These are phyloP conservation scores for Ophiosphaerella korrae DNA, from an alignment of 2,329 filamentous ascomycete genomes.

Conservation along the genomic window DNA sequence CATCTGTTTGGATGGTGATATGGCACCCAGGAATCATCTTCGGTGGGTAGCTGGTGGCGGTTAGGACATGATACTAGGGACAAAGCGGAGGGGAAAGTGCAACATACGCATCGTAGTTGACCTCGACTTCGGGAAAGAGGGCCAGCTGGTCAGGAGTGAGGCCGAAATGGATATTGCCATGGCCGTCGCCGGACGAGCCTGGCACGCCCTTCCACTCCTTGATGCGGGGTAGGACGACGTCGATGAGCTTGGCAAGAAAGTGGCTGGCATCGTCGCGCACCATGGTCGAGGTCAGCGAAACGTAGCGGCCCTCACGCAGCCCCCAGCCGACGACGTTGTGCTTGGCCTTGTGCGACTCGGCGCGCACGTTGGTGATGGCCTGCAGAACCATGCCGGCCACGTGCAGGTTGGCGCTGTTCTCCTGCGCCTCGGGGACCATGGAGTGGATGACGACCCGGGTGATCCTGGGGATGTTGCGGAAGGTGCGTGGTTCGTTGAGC, in stretches of 20 bases:
- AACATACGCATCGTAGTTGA: constrained; percentile 87
- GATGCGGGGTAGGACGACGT: constrained; percentile 89
- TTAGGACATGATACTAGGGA: constrained; percentile 7
- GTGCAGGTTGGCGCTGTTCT: constrained; percentile 76
- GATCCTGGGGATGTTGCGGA: constrained; percentile 83
- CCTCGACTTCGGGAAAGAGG: constrained; percentile 90
- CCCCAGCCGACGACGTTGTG: constrained; percentile 76
- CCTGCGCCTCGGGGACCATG: constrained; percentile 69
- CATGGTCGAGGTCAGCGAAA: constrained; percentile 78
- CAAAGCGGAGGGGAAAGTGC: background rate
- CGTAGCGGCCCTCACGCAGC: constrained; percentile 70
- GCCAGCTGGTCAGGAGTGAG: constrained; percentile 75
- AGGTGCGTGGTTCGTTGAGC: constrained; percentile 70
- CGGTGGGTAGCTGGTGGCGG: constrained; percentile 59
- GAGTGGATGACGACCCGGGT: constrained; percentile 80
- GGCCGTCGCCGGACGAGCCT: constrained; percentile 78
- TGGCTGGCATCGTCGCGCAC: constrained; percentile 82
- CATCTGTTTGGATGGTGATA: constrained; percentile 82
- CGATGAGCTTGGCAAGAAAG: constrained; percentile 87
- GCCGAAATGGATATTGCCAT: constrained; percentile 86
- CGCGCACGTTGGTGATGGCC: constrained; percentile 79
- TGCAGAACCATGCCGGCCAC: constrained; percentile 84
- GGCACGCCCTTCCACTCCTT: constrained; percentile 92
- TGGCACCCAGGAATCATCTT: constrained; percentile 86
- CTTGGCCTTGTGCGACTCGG: constrained; percentile 71